phyloP scores from a whole-genome alignment of 371 early-diverging fungal species.

The Choanephora cucurbitarum region DNA sequence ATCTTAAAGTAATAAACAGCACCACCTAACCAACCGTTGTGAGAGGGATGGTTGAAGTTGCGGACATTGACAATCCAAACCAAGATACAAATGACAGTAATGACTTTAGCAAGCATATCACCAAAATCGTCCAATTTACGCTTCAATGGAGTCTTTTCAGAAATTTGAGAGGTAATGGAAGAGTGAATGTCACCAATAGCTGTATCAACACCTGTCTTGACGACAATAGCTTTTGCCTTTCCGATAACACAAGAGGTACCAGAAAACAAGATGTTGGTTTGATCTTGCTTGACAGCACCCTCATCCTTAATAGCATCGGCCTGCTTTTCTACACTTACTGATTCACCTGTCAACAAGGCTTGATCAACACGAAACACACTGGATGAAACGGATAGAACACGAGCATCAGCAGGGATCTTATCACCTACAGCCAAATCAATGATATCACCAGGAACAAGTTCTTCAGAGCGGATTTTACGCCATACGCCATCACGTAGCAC shows the following conservation, averaged over 20 bases:
- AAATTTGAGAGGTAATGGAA: slow-evolving; percentile 80
- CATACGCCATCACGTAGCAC: slow-evolving; percentile 58
- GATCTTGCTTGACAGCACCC: slow-evolving; percentile 93
- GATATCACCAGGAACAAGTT: slow-evolving; percentile 97
- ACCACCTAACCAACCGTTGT: slow-evolving; percentile 90
- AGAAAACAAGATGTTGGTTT: slow-evolving; percentile 91
- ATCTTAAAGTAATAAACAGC: slow-evolving; percentile 97
- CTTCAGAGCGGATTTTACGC: slow-evolving; percentile 70
- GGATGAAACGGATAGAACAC: slow-evolving; percentile 76
- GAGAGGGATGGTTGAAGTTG: slow-evolving; percentile 89
- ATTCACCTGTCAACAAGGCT: slow-evolving; percentile 96
- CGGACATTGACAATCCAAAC: slow-evolving; percentile 97
- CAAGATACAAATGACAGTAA: slow-evolving; percentile 91
- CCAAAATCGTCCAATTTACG: slow-evolving; percentile 96
- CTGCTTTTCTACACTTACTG: slow-evolving; percentile 89
- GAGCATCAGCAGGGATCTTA: slow-evolving; percentile 95
- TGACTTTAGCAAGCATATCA: slow-evolving; percentile 92
- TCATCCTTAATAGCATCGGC: slow-evolving; percentile 59
- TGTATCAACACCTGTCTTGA: slow-evolving; percentile 82
- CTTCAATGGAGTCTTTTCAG: slow-evolving; percentile 95
- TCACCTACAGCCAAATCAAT: slow-evolving; percentile 90
- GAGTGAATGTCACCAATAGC: slow-evolving; percentile 94
- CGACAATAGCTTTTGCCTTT: slow-evolving; percentile 82
- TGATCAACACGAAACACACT: slow-evolving; percentile 92
- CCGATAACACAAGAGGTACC: slow-evolving; percentile 97